Conservation (phyloP, 2,329 filamentous ascomycete genomes). For the Bretziella fagacearum region DNA sequence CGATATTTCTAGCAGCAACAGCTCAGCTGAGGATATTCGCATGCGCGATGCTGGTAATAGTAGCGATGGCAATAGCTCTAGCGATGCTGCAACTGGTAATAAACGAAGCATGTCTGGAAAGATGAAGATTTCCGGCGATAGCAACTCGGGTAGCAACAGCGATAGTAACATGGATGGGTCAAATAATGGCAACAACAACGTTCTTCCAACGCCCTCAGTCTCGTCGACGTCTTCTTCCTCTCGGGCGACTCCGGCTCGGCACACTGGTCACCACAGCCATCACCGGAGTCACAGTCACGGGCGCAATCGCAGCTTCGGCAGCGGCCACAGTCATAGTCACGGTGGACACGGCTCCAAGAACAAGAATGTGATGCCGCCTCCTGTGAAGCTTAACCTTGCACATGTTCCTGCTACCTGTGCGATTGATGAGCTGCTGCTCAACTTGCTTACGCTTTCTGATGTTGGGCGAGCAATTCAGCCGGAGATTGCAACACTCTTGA, state of each 20-base stretch:
- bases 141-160: not conserved
- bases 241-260: not conserved
- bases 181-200: not conserved
- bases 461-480: slow-evolving; percentile 6
- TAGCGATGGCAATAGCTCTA: not conserved
- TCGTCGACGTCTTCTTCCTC: not conserved
- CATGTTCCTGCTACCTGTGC: slow-evolving; percentile 9
- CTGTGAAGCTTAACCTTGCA: slow-evolving; percentile 5
- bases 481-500: slow-evolving; percentile 12
- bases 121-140: not conserved
- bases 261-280: not conserved
- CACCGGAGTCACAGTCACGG: not conserved
- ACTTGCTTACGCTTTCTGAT: slow-evolving; percentile 5
- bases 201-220: not conserved
- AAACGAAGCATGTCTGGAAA: not conserved
- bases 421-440: slow-evolving; percentile 12
- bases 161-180: not conserved
- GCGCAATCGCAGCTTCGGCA: not conserved
- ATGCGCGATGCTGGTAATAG: slow-evolving; percentile 3
- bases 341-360: not conserved
- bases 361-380: not conserved
- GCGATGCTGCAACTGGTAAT: not conserved
- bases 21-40: not conserved
- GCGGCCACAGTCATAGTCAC: not conserved
- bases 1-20: slow-evolving; percentile 2